These are phyloP conservation scores for Solanum aculeatissimum DNA, from an alignment of 305 asterid genomes.

Conservation along the genomic window DNA sequence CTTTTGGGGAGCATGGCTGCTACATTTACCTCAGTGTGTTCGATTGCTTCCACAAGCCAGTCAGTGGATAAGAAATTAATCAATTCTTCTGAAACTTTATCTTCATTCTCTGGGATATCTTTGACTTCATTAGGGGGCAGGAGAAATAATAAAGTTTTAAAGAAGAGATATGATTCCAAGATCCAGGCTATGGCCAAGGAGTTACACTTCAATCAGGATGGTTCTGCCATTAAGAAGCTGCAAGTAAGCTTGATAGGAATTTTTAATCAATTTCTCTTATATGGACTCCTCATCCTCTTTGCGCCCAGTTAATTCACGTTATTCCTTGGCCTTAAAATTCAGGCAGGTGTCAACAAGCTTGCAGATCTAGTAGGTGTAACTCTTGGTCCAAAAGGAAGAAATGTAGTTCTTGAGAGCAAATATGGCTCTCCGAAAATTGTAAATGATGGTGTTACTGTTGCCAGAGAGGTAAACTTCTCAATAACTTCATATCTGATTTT, in stretches of 20 bases:
- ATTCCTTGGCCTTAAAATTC: neutral
- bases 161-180: conserved; percentile 16
- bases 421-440: conserved; percentile 56
- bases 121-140: conserved; percentile 13
- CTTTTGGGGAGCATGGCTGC: conserved; percentile 25
- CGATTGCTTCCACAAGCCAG: conserved; percentile 16
- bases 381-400: conserved; percentile 58
- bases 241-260: conserved; percentile 19
- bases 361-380: conserved; percentile 64
- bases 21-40: conserved; percentile 23
- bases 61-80: conserved; percentile 17
- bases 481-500: neutral
- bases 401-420: conserved; percentile 54
- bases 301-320: neutral
- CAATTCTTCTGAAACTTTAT: conserved; percentile 16
- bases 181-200: conserved; percentile 48
- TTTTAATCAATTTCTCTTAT: neutral
- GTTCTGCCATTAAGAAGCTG: conserved; percentile 45
- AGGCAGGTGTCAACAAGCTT: conserved; percentile 52
- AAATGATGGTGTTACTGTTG: conserved; percentile 57
- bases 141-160: conserved; percentile 13
- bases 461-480: conserved; percentile 36
- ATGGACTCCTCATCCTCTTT: neutral
- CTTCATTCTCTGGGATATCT: conserved; percentile 31
- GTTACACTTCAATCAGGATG: conserved; percentile 46